Evolutionary conservation across 2,329 filamentous ascomycete species (phyloP).

Genomic region (Didymella pomorum): DNA sequence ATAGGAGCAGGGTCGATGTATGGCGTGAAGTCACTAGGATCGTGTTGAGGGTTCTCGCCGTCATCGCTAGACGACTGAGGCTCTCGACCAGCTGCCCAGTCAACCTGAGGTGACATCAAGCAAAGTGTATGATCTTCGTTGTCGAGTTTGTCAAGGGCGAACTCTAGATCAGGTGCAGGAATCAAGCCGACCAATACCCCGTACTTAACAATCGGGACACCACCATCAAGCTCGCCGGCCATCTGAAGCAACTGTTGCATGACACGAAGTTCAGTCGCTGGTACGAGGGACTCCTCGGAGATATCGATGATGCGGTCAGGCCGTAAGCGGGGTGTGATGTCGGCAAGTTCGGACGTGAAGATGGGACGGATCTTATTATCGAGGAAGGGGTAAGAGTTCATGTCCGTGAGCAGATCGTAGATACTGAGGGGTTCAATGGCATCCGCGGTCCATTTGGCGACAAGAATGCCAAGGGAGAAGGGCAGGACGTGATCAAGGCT

Average conservation of each 20-base stretch:
- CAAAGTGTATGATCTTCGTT: conserved; percentile 79
- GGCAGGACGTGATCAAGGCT: conserved; percentile 94
- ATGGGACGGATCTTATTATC: conserved; percentile 93
- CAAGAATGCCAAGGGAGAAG: conserved; percentile 89
- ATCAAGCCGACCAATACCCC: conserved; percentile 87
- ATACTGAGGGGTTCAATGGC: conserved; percentile 94
- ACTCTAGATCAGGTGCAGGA: conserved; percentile 92
- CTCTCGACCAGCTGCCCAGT: conserved; percentile 48
- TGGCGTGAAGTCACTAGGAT: conserved; percentile 82
- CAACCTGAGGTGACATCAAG: conserved; percentile 76
- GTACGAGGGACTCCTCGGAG: conserved; percentile 78
- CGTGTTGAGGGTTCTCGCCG: conserved; percentile 58
- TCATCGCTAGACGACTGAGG: conserved; percentile 67
- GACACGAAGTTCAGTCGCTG: conserved; percentile 75
- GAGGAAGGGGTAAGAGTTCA: conserved; percentile 98
- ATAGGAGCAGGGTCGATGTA: conserved; percentile 94
- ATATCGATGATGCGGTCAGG: conserved; percentile 88
- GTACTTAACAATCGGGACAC: conserved; percentile 83
- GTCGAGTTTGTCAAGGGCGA: conserved; percentile 82
- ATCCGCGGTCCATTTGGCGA: conserved; percentile 98
- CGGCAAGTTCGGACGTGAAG: conserved; percentile 86
- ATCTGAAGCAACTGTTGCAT: conserved; percentile 85
- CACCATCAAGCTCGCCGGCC: conserved; percentile 90
- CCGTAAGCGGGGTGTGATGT: conserved; percentile 80
- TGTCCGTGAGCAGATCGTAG: conserved; percentile 92